Base-by-base conservation (phyloP, 768 basidiomycete species). In the Melanogaster broomeanus region DNA sequence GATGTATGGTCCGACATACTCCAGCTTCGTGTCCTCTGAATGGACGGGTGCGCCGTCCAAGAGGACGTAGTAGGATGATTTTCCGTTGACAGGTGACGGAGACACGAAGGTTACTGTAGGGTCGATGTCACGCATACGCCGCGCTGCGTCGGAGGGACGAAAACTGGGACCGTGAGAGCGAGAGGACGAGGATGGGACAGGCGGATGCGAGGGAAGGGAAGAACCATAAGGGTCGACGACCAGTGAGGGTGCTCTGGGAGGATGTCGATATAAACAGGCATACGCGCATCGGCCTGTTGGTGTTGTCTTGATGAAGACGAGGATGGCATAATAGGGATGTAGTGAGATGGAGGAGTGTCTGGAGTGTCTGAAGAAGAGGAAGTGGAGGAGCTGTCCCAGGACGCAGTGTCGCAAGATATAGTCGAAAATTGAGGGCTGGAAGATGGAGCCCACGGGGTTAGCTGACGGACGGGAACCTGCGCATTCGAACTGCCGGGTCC, bases 51-150 rank as follows among this genome's bases (percentile, higher is more conserved):
- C 69, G 12, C 76, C 80, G 49, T 77, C 76, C 9, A 72, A 61
- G 57, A 78, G 76, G 7, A 89, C 81, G 0, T 74, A 75, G 68
- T 81, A 87, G 28, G 72, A 72, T 1, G 83, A 84, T 27, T 75
- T 74, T 25, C 84, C 84, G 10, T 69, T 61, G 30, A 85, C 71
- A 4, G 72, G 59, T 2, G 74, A 67, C 3, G 67, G 75, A 4
- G 85, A 80, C 28, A 79, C 63, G 56, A 89, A 82, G 18, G 87
- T 84, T 24, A 89, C 75, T 2, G 82, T 83, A 0, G 86, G 84
- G 59, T 89, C 83, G 56, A 89, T 87, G 39, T 75, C 68, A 11
- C 69, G 70, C 47, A 89, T 71, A 21, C 74, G 77, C 28, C 85
- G 84, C 35, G 83, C 74, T 33, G 72, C 67, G 22, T 58, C 65